Evolutionary conservation across 2,329 filamentous ascomycete species (phyloP), one percentile per base, ranked within the genome.

Genomic region (Cladobotryum protrusum): DNA sequence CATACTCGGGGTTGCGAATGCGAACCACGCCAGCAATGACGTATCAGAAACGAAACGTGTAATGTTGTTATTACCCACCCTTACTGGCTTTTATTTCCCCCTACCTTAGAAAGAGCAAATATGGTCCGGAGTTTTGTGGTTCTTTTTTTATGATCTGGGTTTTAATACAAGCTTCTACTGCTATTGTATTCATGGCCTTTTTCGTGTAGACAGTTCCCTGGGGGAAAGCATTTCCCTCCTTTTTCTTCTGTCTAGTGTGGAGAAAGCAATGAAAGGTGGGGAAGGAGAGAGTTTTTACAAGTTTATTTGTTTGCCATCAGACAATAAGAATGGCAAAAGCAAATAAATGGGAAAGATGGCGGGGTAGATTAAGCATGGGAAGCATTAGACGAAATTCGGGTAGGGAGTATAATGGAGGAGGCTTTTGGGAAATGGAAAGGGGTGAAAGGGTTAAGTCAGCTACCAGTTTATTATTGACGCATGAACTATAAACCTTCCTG

Each of bases 121-220:
- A 67, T 65, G 71, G 70, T 70, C 63, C 62, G 72, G 72, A 75
- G 72, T 75, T 74, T 66, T 67, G 69, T 64, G 72, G 73, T 73
- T 52, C 56, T 66, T 67, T 69, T 66, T 57, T 64, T 72, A 68
- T 64, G 58, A 65, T 64, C 60, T 64, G 64, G 69, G 65, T 67
- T 56, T 63, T 72, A 72, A 73, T 73, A 71, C 64, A 64, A 66
- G 61, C 63, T 66, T 58, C 58, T 60, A 56, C 54, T 56, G 50
- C 56, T 56, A 54, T 54, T 50, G 56, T 58, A 57, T 37, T 47
- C 40, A 39, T 52, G 47, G 40, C 47, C 45, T 19, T 42, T 43
- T 42, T 45, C 39, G 33, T 45, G 34, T 52, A 29, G 47, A 39
- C 29, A 43, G 24, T 29, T 29, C 24, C 50, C 39, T 18, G 29